These are phyloP conservation scores for Trichosporon sp. DNA, from an alignment of 1,284 basidiomycete species.

Conservation along the genomic window DNA sequence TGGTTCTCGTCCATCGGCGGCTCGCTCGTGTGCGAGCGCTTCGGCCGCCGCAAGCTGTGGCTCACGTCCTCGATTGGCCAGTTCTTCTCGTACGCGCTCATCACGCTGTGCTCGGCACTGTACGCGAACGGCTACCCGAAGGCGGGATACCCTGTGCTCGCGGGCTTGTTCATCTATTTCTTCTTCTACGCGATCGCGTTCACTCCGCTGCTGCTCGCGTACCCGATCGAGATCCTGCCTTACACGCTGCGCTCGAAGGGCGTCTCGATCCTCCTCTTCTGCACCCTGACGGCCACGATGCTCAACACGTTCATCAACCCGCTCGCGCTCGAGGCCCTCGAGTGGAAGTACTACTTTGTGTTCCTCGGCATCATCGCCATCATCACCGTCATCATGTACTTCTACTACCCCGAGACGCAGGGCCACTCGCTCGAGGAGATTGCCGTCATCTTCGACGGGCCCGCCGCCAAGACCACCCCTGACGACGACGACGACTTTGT, in stretches of 20 bases:
- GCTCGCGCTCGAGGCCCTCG: constrained; percentile 24
- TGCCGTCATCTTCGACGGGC: constrained; percentile 24
- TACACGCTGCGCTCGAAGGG: constrained; percentile 20
- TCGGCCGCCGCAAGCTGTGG: constrained; percentile 27
- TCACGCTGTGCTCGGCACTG: constrained; percentile 18
- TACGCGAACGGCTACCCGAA: constrained; percentile 21
- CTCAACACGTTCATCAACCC: constrained; percentile 28
- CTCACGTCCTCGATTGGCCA: constrained; percentile 21
- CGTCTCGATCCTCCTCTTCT: constrained; percentile 6
- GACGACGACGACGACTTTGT: neutral
- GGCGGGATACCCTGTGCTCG: constrained; percentile 25
- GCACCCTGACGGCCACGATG: neutral
- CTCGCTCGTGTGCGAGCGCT: constrained; percentile 21
- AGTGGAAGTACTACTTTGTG: constrained; percentile 38
- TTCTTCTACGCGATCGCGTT: constrained; percentile 17
- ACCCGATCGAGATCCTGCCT: constrained; percentile 26
- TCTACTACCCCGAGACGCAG: constrained; percentile 30
- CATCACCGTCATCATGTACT: constrained; percentile 18
- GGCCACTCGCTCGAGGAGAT: constrained; percentile 27
- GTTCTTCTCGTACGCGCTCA: constrained; percentile 22
- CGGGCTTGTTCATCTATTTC: constrained; percentile 27
- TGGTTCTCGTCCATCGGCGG: constrained; percentile 20
- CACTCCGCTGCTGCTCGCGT: constrained; percentile 16
- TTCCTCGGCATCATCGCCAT: constrained; percentile 26
- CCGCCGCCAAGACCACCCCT: neutral